Base-by-base conservation (phyloP, 2,329 filamentous ascomycete species). In the Penicillium sp. region DNA sequence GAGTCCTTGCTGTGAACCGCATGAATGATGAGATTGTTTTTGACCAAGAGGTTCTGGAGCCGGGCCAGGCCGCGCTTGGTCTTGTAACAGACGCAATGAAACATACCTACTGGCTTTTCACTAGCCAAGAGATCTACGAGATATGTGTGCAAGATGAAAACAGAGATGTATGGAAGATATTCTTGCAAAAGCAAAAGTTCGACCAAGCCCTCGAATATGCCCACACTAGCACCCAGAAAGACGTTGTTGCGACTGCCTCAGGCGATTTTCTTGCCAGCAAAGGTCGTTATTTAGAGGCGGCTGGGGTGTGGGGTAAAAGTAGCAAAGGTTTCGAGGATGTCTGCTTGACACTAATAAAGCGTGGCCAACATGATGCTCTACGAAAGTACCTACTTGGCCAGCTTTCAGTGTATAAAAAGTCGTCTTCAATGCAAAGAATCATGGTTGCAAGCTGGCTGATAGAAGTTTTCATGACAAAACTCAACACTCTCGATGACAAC, bases 281-380 rank as follows among this genome's bases (percentile, higher is more conserved):
- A 77, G 91, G 91, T 3, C 88, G 91, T 57, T 98, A 89, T 75
- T 79, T 88, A 57, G 93, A 99, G 75, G 95, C 95, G 46, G 95
- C 96, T 0, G 86, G 88, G 9, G 88, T 98, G 2, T 97, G 97
- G 75, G 95, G 95, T 13, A 92, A 92, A 76, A 98, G 95, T 78
- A 97, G 91, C 74, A 98, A 98, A 80, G 89, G 92, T 0, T 99
- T 99, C 68, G 95, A 99, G 74, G 93, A 99, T 73, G 94, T 99
- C 50, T 93, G 93, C 23, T 83, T 99, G 41, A 89, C 88, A 1
- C 91, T 99, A 71, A 93, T 99, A 67, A 93, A 98, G 77, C 90
- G 91, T 66, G 89, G 89, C 45, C 92, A 98, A 76, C 90, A 92
- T 60, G 94, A 98, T 80, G 94, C 95, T 1, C 79, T 99, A 66